phyloP scores from a whole-genome alignment of 2,329 filamentous ascomycete genomes.

The Colletotrichum filicis region DNA sequence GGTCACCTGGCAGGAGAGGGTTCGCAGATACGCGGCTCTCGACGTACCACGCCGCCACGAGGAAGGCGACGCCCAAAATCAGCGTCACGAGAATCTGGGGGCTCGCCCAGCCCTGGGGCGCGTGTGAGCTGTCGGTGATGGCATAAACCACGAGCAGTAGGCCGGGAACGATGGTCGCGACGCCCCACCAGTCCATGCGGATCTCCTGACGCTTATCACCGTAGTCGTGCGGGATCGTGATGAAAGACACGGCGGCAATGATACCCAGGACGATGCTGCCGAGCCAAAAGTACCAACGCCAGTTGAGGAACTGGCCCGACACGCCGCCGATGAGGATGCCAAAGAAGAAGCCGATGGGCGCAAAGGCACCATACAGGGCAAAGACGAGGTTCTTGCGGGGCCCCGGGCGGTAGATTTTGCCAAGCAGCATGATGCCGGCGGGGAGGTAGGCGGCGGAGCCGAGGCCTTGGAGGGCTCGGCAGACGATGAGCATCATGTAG shows the following conservation, averaged over 20 bases:
- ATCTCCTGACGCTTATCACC: slow-evolving; percentile 37
- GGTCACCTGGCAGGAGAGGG: slow-evolving; percentile 70
- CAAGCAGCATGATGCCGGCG: slow-evolving; percentile 76
- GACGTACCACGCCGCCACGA: slow-evolving; percentile 67
- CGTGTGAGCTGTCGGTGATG: slow-evolving; percentile 73
- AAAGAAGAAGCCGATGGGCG: slow-evolving; percentile 67
- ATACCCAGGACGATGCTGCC: slow-evolving; percentile 59
- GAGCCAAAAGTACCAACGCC: slow-evolving; percentile 79
- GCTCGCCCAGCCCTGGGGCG: slow-evolving; percentile 69
- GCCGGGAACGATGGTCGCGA: slow-evolving; percentile 63
- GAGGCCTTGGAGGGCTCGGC: slow-evolving; percentile 79
- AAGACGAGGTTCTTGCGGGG: slow-evolving; percentile 77
- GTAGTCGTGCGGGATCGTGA: slow-evolving; percentile 52
- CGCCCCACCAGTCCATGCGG: slow-evolving; percentile 72
- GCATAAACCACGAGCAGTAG: slow-evolving; percentile 74
- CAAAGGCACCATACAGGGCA: slow-evolving; percentile 67
- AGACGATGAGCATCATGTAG: slow-evolving; percentile 77
- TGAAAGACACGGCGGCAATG: slow-evolving; percentile 55
- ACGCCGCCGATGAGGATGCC: slow-evolving; percentile 76
- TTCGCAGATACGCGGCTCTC: slow-evolving; percentile 70
- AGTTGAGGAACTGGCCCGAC: slow-evolving; percentile 67
- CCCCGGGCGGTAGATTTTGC: slow-evolving; percentile 75
- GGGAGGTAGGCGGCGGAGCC: slow-evolving; percentile 79
- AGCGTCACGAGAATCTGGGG: slow-evolving; percentile 74
- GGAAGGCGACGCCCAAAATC: slow-evolving; percentile 62